Base-by-base conservation (phyloP, 495 filamentous ascomycete genomes). In the Daldinia decipiens region DNA sequence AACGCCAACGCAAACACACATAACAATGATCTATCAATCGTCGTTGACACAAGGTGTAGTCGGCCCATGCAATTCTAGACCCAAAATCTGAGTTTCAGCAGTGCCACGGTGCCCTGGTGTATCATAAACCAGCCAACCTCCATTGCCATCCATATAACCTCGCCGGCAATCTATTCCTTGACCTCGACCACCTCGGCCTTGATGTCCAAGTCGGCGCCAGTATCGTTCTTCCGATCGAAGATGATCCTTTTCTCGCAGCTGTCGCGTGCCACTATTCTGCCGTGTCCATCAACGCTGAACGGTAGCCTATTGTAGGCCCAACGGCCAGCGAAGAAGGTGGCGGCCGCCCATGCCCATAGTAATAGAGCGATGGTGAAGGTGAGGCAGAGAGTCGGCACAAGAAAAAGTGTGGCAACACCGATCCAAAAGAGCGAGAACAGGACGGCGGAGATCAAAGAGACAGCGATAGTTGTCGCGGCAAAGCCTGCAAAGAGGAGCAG, bases 311-410 rank as follows among this genome's bases (percentile, higher is more conserved):
- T 62, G 62, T 81, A 83, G 34, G 83, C 76, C 81, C 83, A 87
- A 65, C 85, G 86, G 34, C 85, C 76, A 45, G 86, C 78, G 68
- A 87, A 77, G 66, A 87, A 91, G 31, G 80, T 82, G 56, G 79
- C 85, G 21, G 89, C 79, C 9, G 80, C 88, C 86, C 88, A 91
- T 2, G 87, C 77, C 88, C 90, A 93, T 60, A 90, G 66, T 57
- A 87, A 83, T 1, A 86, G 77, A 9, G 84, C 89, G 27, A 85
- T 72, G 60, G 81, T 76, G 17, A 82, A 84, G 4, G 87, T 90
- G 31, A 89, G 61, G 78, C 89, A 86, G 32, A 93, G 72, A 7
- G 86, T 86, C 0, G 89, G 90, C 5, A 90, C 78, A 47, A 93
- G 80, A 57, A 93, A 68, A 56, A 91, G 71, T 26, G 89, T 79